Percentiles rank a stretch among this genome's conserved stretches.
Evolutionary conservation across 371 early-diverging fungal species (phyloP).

Genomic region (Mortierella sp.): DNA sequence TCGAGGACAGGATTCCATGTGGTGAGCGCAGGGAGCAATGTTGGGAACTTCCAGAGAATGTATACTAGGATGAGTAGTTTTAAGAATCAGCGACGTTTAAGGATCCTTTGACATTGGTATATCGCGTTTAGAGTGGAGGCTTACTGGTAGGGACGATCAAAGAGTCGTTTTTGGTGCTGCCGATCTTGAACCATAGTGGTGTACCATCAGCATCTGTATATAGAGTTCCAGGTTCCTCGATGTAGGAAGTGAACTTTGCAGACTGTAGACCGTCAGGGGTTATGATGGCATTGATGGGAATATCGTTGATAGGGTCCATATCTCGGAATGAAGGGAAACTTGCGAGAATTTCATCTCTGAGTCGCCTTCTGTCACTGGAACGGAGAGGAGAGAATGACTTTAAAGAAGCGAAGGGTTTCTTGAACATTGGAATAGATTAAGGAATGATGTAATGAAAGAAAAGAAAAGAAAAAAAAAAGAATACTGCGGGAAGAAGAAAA

Average conservation of each 20-base stretch:
- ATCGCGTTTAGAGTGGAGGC: not conserved
- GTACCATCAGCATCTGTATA: slow-evolving; percentile 65
- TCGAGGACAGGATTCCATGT: slow-evolving; percentile 73
- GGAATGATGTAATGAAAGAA: not conserved
- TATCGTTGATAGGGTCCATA: slow-evolving; percentile 35
- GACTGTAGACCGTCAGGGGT: slow-evolving; percentile 69
- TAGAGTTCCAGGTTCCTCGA: slow-evolving; percentile 70
- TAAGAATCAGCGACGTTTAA: too few species aligned
- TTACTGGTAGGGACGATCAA: slow-evolving; percentile 47
- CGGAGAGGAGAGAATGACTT: slow-evolving; percentile 72
- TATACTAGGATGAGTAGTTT: slow-evolving; percentile 60
- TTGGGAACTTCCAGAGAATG: slow-evolving; percentile 74
- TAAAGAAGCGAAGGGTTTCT: slow-evolving; percentile 67
- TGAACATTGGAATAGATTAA: slow-evolving; percentile 62
- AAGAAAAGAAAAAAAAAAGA: not conserved
- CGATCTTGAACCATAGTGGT: slow-evolving; percentile 73
- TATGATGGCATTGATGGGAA: slow-evolving; percentile 48
- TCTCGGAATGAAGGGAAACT: slow-evolving; percentile 62
- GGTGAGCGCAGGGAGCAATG: slow-evolving; percentile 69
- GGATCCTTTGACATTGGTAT: not conserved
- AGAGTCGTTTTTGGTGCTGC: slow-evolving; percentile 48
- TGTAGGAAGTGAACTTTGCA: slow-evolving; percentile 73
- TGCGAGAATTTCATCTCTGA: slow-evolving; percentile 68
- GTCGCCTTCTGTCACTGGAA: slow-evolving; percentile 69
- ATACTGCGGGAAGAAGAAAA: not conserved